Evolutionary conservation across 2,329 filamentous ascomycete species (phyloP).

Genomic region (Cadophora sp.): DNA sequence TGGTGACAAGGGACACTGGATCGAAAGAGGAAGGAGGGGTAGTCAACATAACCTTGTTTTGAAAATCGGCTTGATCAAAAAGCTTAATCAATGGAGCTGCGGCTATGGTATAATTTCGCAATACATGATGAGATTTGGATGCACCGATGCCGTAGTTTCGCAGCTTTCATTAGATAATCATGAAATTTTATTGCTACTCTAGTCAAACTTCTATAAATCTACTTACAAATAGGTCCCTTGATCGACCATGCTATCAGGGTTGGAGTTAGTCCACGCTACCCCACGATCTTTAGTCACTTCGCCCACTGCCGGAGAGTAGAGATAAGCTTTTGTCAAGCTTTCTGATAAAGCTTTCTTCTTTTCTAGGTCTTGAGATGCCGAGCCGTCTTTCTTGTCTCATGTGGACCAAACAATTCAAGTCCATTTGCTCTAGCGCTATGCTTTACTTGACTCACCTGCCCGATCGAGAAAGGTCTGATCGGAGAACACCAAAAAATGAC

Average conservation of each 20-base stretch:
- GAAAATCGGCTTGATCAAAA: not conserved
- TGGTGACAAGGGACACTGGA: not conserved
- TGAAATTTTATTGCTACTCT: no score
- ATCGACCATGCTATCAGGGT: not conserved
- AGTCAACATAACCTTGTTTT: not conserved
- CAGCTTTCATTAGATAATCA: no score
- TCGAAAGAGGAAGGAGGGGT: slow-evolving; percentile 1
- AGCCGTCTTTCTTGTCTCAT: not conserved
- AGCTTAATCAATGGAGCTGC: not conserved
- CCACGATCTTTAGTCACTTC: not conserved
- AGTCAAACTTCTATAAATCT: no score
- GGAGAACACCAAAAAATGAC: slow-evolving; percentile 1
- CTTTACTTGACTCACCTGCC: not conserved
- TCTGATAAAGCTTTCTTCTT: not conserved
- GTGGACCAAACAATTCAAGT: no score
- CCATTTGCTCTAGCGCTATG: no score
- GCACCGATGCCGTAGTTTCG: not conserved
- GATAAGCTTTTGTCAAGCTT: slow-evolving; percentile 3
- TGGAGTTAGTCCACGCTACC: not conserved
- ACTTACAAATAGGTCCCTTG: no score
- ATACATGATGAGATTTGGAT: not conserved
- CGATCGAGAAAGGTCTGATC: not conserved
- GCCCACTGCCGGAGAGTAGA: not conserved
- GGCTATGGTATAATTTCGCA: not conserved
- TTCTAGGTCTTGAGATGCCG: not conserved